These are phyloP conservation scores for Brassica hybrid DNA, from an alignment of 441 rosid genomes.

Conservation along the genomic window DNA sequence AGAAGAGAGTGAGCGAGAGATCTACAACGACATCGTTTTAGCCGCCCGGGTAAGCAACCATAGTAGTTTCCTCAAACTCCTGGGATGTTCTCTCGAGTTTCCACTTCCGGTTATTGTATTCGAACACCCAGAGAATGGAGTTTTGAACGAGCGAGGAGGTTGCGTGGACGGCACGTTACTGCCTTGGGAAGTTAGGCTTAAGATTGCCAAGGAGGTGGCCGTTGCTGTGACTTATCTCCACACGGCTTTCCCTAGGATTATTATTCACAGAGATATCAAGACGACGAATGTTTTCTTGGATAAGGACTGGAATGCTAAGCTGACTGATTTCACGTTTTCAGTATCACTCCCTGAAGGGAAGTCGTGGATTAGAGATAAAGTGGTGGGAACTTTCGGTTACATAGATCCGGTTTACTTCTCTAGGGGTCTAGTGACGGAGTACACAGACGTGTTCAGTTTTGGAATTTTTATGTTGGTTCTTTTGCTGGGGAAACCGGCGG, in stretches of 20 bases:
- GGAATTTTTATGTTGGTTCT: background rate
- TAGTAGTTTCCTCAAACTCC: background rate
- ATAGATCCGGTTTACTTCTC: too few relatives aligned
- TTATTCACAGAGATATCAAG: background rate
- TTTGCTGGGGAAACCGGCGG: background rate
- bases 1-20: background rate
- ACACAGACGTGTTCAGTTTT: background rate
- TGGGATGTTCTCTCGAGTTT: background rate
- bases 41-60: background rate
- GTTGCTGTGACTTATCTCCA: background rate
- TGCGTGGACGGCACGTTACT: background rate
- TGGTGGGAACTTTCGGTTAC: too few relatives aligned
- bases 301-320: background rate
- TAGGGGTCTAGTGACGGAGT: background rate
- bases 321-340: background rate
- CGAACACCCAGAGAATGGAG: background rate
- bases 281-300: background rate
- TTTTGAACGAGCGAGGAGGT: background rate
- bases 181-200: background rate
- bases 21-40: background rate
- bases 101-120: background rate
- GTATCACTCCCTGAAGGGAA: too few relatives aligned
- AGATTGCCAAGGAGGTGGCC: background rate
- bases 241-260: background rate
- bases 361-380: too few relatives aligned